Evolutionary conservation across 2,329 filamentous ascomycete species (phyloP).

Genomic region (Trichoderma semiorbis): DNA sequence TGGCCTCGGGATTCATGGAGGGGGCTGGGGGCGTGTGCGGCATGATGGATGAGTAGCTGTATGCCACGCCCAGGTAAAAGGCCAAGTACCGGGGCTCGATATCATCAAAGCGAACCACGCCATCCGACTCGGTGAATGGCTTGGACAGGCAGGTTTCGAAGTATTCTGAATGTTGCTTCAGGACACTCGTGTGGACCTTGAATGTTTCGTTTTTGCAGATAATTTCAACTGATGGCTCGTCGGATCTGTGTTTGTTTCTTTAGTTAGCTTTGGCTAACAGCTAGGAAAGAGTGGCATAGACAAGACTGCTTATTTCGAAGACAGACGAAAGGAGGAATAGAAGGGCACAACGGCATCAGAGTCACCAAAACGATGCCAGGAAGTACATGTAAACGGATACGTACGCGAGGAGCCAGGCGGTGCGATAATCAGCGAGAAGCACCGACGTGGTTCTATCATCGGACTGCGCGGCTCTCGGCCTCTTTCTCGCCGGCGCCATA

Average conservation of each 20-base stretch:
- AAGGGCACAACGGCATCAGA: background rate
- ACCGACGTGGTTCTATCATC: constrained; percentile 23
- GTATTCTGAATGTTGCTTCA: constrained; percentile 34
- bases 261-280: background rate
- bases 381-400: constrained; percentile 1
- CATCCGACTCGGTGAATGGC: constrained; percentile 29
- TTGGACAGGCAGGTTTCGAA: constrained; percentile 30
- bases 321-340: background rate
- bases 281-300: background rate
- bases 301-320: background rate
- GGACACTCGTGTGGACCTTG: constrained; percentile 29
- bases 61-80: constrained; percentile 35
- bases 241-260: constrained; percentile 22
- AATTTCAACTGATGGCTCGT: constrained; percentile 31
- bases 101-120: constrained; percentile 31
- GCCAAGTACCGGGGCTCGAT: constrained; percentile 34
- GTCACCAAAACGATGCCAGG: background rate
- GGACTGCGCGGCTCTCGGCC: constrained; percentile 21
- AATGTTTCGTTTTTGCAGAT: constrained; percentile 30
- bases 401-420: constrained; percentile 35
- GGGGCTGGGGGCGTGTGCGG: constrained; percentile 28
- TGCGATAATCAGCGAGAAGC: constrained; percentile 32
- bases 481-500: constrained; percentile 29
- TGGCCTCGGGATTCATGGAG: constrained; percentile 27
- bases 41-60: constrained; percentile 34